Evolutionary conservation across 2,329 filamentous ascomycete species (phyloP), one percentile per base, ranked within the genome.

Genomic region (Ophiostoma novo-ulmi): DNA sequence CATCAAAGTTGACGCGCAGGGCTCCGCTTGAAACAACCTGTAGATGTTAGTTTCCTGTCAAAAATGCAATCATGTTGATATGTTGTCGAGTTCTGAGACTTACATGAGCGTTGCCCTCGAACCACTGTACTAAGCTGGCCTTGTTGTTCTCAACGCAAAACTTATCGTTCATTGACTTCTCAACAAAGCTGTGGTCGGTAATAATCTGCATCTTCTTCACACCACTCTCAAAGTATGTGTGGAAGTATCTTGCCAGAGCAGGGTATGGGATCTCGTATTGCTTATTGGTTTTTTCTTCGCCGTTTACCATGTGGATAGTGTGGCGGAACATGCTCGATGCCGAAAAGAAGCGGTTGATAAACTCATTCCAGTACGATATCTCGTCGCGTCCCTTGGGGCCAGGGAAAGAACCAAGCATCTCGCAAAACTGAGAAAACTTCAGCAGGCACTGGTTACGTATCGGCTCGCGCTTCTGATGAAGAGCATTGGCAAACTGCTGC

Each of bases 71-170:
- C n/a, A 61, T 22, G 20, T 61, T 13, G 11, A 52, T 13, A 20
- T 14, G 6, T 7, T n/a, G 52, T 55, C 52, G 11, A 10, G 11
- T 11, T 11, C 38, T 13, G 10, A 39, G 11, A 83, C 87, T 80
- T 84, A 94, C 91, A 78, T 95, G 93, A 72, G 90, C 91, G 69
- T 90, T 91, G 73, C 91, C 92, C 69, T 91, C 88, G 77, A 94
- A 97, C 87, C 92, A 96, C 78, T 97, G 96, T 5, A 95, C 90
- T 71, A 98, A 87, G 76, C 88, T 95, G 36, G 93, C 89, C 76
- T 88, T 91, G 35, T 82, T 82, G 76, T 92, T 93, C 75, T 92
- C 90, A 31, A 97, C 89, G 75, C 89, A 89, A 76, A 91, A 88
- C 65, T 87, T 88, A 67, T 89, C 88, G 71, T 85, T 87, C 1